Conservation (phyloP, 306 rosid species). For the Sophora flavescens region DNA sequence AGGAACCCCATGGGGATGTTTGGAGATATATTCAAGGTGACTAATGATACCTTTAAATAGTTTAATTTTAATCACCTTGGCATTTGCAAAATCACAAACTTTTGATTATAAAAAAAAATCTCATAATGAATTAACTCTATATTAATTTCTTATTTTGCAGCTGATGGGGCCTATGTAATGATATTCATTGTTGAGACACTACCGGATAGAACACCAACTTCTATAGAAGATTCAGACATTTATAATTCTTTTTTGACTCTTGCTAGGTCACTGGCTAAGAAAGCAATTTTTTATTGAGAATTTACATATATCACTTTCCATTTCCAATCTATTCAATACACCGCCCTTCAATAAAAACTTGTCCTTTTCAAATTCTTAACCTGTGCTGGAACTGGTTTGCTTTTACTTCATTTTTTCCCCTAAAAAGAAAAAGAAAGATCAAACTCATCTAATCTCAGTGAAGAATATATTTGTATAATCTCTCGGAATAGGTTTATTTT, state of each 20-base stretch:
- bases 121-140: constrained; percentile 16
- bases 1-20: constrained; percentile 94
- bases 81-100: constrained; percentile 12
- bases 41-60: constrained; percentile 10
- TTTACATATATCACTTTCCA: no score
- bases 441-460: not conserved
- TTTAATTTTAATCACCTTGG: not conserved
- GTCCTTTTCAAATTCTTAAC: no score
- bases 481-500: constrained; percentile 19
- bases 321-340: no score
- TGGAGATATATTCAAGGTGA: constrained; percentile 94
- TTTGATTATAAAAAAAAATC: constrained; percentile 7
- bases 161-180: constrained; percentile 75
- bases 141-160: constrained; percentile 60
- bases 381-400: no score
- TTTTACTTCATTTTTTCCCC: no score
- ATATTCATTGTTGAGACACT: constrained; percentile 20
- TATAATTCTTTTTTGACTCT: not conserved
- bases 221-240: constrained; percentile 35
- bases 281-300: no score
- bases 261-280: no score
- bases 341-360: no score
- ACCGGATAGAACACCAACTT: constrained; percentile 30
- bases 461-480: constrained; percentile 34
- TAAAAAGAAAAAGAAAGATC: not conserved